These are phyloP conservation scores for Podospora sp. DNA, from an alignment of 495 filamentous ascomycete species.

Conservation along the genomic window DNA sequence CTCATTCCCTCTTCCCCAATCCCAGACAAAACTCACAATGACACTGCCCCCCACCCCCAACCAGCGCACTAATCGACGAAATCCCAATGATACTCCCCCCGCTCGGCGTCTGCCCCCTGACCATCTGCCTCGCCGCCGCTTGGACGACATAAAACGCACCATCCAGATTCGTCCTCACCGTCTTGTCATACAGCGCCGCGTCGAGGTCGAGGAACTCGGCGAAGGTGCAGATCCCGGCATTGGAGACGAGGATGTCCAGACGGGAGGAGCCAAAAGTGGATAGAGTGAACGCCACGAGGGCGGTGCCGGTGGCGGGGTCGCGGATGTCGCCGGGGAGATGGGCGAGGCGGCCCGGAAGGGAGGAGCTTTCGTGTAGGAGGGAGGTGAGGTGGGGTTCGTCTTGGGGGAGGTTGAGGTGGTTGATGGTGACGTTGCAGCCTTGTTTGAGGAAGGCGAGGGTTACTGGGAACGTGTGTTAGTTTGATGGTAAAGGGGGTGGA, in stretches of 20 bases:
- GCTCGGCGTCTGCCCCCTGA: conserved; percentile 52
- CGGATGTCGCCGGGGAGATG: conserved; percentile 68
- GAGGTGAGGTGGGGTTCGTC: conserved; percentile 58
- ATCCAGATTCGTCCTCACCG: conserved; percentile 76
- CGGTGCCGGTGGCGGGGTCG: conserved; percentile 61
- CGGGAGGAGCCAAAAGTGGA: conserved; percentile 54
- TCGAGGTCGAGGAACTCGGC: conserved; percentile 76
- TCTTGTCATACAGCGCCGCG: conserved; percentile 62
- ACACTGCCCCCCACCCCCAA: conserved; percentile 77
- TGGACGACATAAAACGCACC: conserved; percentile 86
- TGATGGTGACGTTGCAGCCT: conserved; percentile 69
- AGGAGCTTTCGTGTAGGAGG: conserved; percentile 55
- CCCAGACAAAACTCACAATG: no score
- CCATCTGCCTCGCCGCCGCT: conserved; percentile 82
- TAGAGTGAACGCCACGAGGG: conserved; percentile 60
- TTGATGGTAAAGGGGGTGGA: no score
- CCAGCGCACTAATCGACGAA: conserved; percentile 80
- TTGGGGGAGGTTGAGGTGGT: conserved; percentile 63
- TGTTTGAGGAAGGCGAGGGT: conserved; percentile 67
- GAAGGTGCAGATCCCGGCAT: conserved; percentile 86
- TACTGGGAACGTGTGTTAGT: no score
- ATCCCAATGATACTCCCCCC: conserved; percentile 85
- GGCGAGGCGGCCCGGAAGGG: conserved; percentile 56
- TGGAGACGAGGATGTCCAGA: conserved; percentile 82
- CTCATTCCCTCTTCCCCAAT: no score